Base-by-base conservation (phyloP, 2,329 filamentous ascomycete genomes). In the Epichloe bromicola region DNA sequence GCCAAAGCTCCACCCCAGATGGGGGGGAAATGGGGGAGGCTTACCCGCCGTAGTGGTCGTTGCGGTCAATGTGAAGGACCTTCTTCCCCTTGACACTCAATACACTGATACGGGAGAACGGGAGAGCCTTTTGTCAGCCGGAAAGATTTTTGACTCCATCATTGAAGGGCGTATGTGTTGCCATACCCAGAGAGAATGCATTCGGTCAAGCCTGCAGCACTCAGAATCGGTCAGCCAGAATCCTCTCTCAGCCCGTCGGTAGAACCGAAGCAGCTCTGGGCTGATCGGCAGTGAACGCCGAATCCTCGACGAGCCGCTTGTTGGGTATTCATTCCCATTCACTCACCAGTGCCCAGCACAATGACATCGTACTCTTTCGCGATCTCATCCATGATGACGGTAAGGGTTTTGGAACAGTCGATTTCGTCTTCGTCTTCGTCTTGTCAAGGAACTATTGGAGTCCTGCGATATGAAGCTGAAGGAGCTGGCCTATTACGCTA, bases 1-100 rank as follows among this genome's bases (percentile, higher is more conserved):
- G 23, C 6, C 23, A 5, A 26, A 26, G 26, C 10, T 30, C 8
- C 30, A 30, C 11, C 30, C n/a, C 48, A 48, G 26, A 17, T 5
- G 19, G n/a, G 19, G 19, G 19, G n/a, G 26, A 34, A 14, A 19
- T 8, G n/a, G 33, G 33, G 42, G 2, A 34, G 33, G 50, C 86
- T 64, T 74, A 95, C 90, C 88, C 93, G 79, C 93, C 93, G 66
- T 96, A 97, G 76, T 97, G 90, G 69, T 95, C 88, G 69, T 97
- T 97, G 67, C 90, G 85, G 74, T 97, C 93, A 69, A 98, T 95
- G 75, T 98, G 93, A 58, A 98, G 80, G 65, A 98, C 93, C 77
- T 97, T 97, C 79, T 95, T 91, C 70, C 91, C 91, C 78, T 97
- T 96, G 64, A 97, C 91, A 75, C 89, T 95, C 67, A 97, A 75